These are phyloP conservation scores for Globisporangium takayamanum DNA, from an alignment of 352 stramenopile genomes.

Conservation along the genomic window DNA sequence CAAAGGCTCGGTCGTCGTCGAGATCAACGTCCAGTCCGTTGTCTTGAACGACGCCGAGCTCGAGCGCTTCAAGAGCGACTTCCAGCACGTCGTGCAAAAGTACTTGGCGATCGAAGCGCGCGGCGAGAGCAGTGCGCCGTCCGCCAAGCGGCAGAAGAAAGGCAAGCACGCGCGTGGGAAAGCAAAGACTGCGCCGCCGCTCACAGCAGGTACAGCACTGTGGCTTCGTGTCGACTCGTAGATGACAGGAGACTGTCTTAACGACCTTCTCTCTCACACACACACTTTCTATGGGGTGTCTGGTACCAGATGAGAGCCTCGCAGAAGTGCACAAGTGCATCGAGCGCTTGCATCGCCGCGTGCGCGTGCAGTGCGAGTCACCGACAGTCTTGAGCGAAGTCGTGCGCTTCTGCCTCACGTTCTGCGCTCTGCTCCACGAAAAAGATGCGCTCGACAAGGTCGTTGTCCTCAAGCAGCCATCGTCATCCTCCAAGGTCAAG, in stretches of 20 bases:
- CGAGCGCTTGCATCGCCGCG: slow-evolving; percentile 27
- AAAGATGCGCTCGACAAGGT: slow-evolving; percentile 30
- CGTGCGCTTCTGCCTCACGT: slow-evolving; percentile 34
- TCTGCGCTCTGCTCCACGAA: slow-evolving; percentile 32
- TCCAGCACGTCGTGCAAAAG: slow-evolving; percentile 31
- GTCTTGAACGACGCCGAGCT: slow-evolving; percentile 33
- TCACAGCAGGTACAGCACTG: slow-evolving; percentile 3
- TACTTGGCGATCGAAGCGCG: slow-evolving; percentile 20
- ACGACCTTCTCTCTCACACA: not conserved
- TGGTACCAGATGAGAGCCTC: slow-evolving; percentile 17
- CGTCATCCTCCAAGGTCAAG: no score
- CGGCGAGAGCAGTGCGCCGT: slow-evolving; percentile 18
- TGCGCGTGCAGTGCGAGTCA: slow-evolving; percentile 26
- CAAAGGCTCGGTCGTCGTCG: slow-evolving; percentile 5
- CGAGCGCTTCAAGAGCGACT: slow-evolving; percentile 30
- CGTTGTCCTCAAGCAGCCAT: slow-evolving; percentile 8
- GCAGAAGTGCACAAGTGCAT: slow-evolving; percentile 35
- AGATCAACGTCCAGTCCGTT: slow-evolving; percentile 22
- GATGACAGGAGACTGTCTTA: no score
- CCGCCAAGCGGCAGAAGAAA: slow-evolving; percentile 63
- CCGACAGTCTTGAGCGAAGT: slow-evolving; percentile 29
- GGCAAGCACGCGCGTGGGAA: slow-evolving; percentile 32
- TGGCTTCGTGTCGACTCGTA: no score
- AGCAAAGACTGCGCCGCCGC: slow-evolving; percentile 4
- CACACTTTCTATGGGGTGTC: not conserved